Conservation (phyloP, 2,329 filamentous ascomycete genomes). For the Nectriaceae sp. region DNA sequence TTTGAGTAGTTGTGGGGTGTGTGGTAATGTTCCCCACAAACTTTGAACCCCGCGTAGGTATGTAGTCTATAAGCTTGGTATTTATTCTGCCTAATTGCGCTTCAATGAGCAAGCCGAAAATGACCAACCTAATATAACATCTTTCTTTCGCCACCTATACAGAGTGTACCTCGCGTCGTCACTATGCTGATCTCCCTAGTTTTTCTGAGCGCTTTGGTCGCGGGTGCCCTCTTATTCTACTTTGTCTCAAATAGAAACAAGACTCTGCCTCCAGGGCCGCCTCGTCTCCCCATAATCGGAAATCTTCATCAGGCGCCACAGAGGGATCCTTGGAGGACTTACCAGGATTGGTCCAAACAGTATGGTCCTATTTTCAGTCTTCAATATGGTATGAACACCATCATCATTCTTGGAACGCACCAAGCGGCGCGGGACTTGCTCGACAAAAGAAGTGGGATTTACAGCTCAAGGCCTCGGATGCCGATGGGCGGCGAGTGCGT, state of each 20-base stretch:
- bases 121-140: background rate
- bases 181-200: background rate
- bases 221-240: background rate
- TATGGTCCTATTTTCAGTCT: slow-evolving; percentile 26
- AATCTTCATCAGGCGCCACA: slow-evolving; percentile 28
- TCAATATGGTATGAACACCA: slow-evolving; percentile 19
- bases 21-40: background rate
- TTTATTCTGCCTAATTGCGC: background rate
- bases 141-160: background rate
- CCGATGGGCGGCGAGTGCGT: slow-evolving; percentile 35
- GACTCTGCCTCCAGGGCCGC: slow-evolving; percentile 34
- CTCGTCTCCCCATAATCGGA: slow-evolving; percentile 20
- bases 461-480: slow-evolving; percentile 28
- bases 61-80: too few relatives aligned
- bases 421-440: slow-evolving; percentile 25
- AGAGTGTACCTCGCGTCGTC: background rate
- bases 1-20: background rate
- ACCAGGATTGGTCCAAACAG: slow-evolving; percentile 42
- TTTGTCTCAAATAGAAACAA: background rate
- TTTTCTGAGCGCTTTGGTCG: background rate
- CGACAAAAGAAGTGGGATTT: slow-evolving; percentile 14
- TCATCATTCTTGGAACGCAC: slow-evolving; percentile 22
- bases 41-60: background rate
- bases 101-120: background rate
- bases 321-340: slow-evolving; percentile 58